Conservation (phyloP, 345 rosid genomes). For the Cardamine chenopodiifolia region DNA sequence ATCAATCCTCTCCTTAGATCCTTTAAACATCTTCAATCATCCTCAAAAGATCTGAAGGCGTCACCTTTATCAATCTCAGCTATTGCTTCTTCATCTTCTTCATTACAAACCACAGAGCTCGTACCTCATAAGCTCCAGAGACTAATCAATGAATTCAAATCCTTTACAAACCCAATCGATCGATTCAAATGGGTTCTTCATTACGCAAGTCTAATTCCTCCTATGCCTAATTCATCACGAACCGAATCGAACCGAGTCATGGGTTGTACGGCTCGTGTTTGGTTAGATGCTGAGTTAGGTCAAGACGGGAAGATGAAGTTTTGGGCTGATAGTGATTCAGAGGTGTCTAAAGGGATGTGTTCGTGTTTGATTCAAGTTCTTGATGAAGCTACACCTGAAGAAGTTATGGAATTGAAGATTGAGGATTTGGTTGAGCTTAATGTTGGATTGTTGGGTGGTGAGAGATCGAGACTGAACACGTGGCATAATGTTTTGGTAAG, state of each 20-base stretch:
- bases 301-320: constrained; percentile 70
- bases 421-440: constrained; percentile 74
- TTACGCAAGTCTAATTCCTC: constrained; percentile 60
- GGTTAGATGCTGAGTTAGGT: constrained; percentile 74
- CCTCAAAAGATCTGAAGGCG: constrained; percentile 19
- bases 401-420: constrained; percentile 67
- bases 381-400: constrained; percentile 72
- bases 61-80: constrained; percentile 62
- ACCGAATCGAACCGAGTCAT: constrained; percentile 79
- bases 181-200: constrained; percentile 74
- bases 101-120: constrained; percentile 51
- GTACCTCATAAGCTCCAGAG: constrained; percentile 54
- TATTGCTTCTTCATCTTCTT: constrained; percentile 45
- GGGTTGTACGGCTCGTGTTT: constrained; percentile 95
- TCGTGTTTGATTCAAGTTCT: constrained; percentile 69
- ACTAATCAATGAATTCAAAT: constrained; percentile 65
- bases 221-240: constrained; percentile 59
- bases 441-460: constrained; percentile 60
- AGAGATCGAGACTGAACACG: constrained; percentile 82
- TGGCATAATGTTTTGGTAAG: constrained; percentile 91
- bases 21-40: constrained; percentile 47
- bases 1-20: constrained; percentile 37
- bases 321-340: constrained; percentile 84
- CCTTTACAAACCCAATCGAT: constrained; percentile 61
- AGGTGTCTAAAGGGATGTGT: constrained; percentile 78